phyloP scores from a whole-genome alignment of 2,329 filamentous ascomycete species.

The Chaetothyriales sp. region DNA sequence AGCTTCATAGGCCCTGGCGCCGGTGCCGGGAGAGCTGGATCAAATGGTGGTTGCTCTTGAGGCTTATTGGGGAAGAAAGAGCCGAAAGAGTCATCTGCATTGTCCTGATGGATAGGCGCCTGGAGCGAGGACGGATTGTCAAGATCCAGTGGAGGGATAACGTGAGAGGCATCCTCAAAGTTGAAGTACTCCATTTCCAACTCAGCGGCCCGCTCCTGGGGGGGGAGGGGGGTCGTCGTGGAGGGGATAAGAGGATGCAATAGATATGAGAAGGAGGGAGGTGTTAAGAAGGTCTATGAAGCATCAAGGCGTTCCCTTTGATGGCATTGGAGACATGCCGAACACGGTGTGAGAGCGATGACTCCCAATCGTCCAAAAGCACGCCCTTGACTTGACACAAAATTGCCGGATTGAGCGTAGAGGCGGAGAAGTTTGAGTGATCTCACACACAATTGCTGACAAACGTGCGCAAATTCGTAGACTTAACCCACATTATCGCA shows the following conservation, averaged over 20 bases:
- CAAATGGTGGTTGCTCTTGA: slow-evolving; percentile 26
- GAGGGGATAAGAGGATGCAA: background rate
- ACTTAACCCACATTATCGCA: background rate
- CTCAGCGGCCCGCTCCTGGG: background rate
- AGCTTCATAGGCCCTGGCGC: slow-evolving; percentile 16
- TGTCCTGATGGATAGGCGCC: slow-evolving; percentile 26
- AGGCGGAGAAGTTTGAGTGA: too few species aligned
- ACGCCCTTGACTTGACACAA: slow-evolving; percentile 1
- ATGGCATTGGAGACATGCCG: too few species aligned
- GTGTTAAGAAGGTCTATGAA: background rate
- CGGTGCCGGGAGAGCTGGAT: slow-evolving; percentile 25
- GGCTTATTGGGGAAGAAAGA: slow-evolving; percentile 30
- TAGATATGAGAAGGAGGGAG: background rate
- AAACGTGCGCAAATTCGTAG: background rate
- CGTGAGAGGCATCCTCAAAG: slow-evolving; percentile 31
- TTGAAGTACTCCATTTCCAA: slow-evolving; percentile 34
- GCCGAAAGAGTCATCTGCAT: slow-evolving; percentile 24
- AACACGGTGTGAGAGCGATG: background rate
- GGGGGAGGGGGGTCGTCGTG: too few species aligned
- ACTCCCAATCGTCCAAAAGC: background rate
- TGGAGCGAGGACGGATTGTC: slow-evolving; percentile 29
- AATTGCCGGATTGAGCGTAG: background rate
- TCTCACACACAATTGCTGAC: background rate
- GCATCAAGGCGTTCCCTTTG: too few species aligned
- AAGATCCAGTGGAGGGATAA: slow-evolving; percentile 23